Conservation (phyloP, 1,139 yeast species). For the Taiozyma sp. region DNA sequence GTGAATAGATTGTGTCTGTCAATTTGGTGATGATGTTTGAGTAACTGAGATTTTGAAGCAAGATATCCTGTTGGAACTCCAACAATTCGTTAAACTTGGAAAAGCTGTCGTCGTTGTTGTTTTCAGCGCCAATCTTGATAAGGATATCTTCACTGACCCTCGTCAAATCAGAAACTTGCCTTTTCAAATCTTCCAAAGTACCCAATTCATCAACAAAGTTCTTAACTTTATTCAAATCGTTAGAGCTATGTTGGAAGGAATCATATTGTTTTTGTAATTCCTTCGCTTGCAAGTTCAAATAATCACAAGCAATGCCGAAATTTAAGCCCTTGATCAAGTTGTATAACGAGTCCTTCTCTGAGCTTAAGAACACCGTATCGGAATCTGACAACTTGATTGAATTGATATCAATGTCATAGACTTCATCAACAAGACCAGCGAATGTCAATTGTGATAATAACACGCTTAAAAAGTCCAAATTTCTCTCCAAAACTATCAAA, state of each 20-base stretch:
- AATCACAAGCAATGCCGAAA: slow-evolving; percentile 76
- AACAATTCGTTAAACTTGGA: slow-evolving; percentile 49
- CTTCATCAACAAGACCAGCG: slow-evolving; percentile 76
- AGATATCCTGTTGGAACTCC: slow-evolving; percentile 70
- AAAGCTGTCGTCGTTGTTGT: slow-evolving; percentile 21
- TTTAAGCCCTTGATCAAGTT: slow-evolving; percentile 45
- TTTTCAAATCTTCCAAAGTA: slow-evolving; percentile 63
- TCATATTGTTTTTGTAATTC: slow-evolving; percentile 68
- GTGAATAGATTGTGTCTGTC: slow-evolving; percentile 43
- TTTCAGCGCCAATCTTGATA: slow-evolving; percentile 33
- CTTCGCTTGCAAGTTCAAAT: slow-evolving; percentile 66
- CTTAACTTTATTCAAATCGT: slow-evolving; percentile 45
- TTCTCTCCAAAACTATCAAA: slow-evolving; percentile 74
- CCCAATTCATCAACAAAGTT: slow-evolving; percentile 70
- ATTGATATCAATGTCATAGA: slow-evolving; percentile 49
- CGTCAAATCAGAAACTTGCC: slow-evolving; percentile 70
- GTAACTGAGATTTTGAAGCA: slow-evolving; percentile 52
- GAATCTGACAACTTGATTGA: slow-evolving; percentile 33
- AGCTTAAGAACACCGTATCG: slow-evolving; percentile 22
- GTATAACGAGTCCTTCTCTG: slow-evolving; percentile 13
- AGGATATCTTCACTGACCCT: slow-evolving; percentile 67
- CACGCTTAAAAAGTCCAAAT: slow-evolving; percentile 68
- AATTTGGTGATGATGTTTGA: slow-evolving; percentile 46
- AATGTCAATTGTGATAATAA: slow-evolving; percentile 76
- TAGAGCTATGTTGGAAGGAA: slow-evolving; percentile 46